phyloP scores from a whole-genome alignment of 2,329 filamentous ascomycete species.

The Zymoseptoria ardabiliae region DNA sequence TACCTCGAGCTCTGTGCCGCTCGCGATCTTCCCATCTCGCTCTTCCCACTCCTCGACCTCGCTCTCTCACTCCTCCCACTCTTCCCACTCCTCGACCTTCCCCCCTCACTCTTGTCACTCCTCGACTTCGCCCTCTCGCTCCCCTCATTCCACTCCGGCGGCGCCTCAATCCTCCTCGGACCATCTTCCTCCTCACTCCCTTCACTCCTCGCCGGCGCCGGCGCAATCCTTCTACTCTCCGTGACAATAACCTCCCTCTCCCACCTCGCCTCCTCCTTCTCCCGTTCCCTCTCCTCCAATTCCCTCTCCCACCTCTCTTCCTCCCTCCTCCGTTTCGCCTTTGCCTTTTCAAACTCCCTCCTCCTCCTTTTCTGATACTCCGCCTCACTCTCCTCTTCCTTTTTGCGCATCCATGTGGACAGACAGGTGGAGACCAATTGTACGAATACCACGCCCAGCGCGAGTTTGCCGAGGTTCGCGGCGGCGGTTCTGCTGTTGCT shows the following conservation, averaged over 20 bases:
- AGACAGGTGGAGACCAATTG: constrained; percentile 5
- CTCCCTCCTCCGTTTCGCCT: constrained; percentile 8
- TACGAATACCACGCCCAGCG: constrained; percentile 7
- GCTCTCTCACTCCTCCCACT: not conserved
- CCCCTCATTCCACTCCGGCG: not conserved
- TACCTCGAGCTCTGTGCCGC: not conserved
- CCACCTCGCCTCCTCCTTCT: constrained; percentile 2
- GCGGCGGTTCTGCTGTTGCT: not conserved
- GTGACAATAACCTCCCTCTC: constrained; percentile 1
- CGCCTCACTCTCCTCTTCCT: constrained; percentile 10
- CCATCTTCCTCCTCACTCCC: not conserved
- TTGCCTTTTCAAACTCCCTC: constrained; percentile 11
- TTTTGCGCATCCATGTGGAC: constrained; percentile 7
- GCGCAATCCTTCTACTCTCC: constrained; percentile 4
- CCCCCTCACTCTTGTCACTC: not conserved
- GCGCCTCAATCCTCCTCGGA: not conserved
- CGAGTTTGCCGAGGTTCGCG: constrained; percentile 9
- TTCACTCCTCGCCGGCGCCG: not conserved
- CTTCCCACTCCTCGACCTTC: not conserved
- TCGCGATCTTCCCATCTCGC: not conserved
- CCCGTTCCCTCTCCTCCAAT: constrained; percentile 1
- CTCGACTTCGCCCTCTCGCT: not conserved
- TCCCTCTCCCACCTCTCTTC: constrained; percentile 9
- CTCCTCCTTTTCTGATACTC: constrained; percentile 1
- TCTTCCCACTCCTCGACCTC: not conserved